A percentile compares a stretch with the other conserved stretches of the same genome.
Evolutionary conservation across 2,329 filamentous ascomycete species (phyloP).

Genomic region (Hysterium pulicare): DNA sequence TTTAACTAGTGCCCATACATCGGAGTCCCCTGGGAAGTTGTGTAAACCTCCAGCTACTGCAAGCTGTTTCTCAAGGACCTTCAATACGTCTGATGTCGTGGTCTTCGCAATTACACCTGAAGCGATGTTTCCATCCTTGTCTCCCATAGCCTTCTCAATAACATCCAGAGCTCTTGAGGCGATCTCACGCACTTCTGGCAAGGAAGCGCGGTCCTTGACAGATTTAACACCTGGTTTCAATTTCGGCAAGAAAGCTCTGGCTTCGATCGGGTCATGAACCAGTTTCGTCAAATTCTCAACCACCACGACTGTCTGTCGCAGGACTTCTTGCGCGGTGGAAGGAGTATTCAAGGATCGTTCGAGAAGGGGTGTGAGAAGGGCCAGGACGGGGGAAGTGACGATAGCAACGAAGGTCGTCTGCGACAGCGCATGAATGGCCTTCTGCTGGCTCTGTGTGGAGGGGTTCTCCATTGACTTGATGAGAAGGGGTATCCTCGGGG

Average conservation of each 20-base stretch:
- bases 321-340: slow-evolving; percentile 84
- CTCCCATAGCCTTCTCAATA: slow-evolving; percentile 88
- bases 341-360: slow-evolving; percentile 93
- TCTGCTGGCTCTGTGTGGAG: slow-evolving; percentile 81
- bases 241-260: slow-evolving; percentile 90
- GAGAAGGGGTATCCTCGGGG: slow-evolving; percentile 83
- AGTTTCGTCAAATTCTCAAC: slow-evolving; percentile 98
- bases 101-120: slow-evolving; percentile 60
- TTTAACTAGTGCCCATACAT: slow-evolving; percentile 64
- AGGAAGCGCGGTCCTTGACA: slow-evolving; percentile 81
- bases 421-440: slow-evolving; percentile 93
- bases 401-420: slow-evolving; percentile 98
- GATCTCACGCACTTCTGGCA: slow-evolving; percentile 91
- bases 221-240: slow-evolving; percentile 88
- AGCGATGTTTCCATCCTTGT: slow-evolving; percentile 52
- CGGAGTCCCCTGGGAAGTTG: slow-evolving; percentile 57
- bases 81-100: slow-evolving; percentile 68
- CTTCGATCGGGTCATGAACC: slow-evolving; percentile 93
- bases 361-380: slow-evolving; percentile 87
- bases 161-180: slow-evolving; percentile 77
- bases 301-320: slow-evolving; percentile 93
- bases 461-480: slow-evolving; percentile 95
- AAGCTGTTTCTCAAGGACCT: slow-evolving; percentile 71
- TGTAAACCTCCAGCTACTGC: slow-evolving; percentile 64
- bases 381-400: slow-evolving; percentile 92